Base-by-base conservation (phyloP, 2,329 filamentous ascomycete genomes). In the Fusarium cicatricum region DNA sequence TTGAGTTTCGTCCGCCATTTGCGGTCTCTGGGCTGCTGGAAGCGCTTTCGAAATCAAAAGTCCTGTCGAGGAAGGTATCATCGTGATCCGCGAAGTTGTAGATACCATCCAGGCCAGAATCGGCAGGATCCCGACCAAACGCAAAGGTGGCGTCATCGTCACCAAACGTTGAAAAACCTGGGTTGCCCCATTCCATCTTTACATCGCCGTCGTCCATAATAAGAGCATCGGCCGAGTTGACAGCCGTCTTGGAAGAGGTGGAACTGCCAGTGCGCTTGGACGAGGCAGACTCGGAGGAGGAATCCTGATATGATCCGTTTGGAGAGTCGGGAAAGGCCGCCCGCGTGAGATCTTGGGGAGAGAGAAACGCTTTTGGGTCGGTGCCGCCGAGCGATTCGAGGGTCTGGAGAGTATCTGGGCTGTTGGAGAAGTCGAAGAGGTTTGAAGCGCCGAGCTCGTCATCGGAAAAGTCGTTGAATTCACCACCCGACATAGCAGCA, bases 1-100 rank as follows among this genome's bases (percentile, higher is more conserved):
- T 77, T 49, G 75, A 69, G 10, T 58, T 46, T 31, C 59, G 69
- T 12, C 53, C 57, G 11, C 52, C 60, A 29, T 59, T 66, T 12
- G 66, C 41, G 9, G 73, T 75, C 51, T 77, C 80, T 6, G 85
- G 84, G 56, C 84, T 88, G 62, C 80, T 85, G 2, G 83, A 81
- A 9, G 81, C 81, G 63, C 83, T 85, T 14, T 82, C 80, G 66
- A 88, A 87, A 60, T 85, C 82, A 62, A 86, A 85, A 41, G 78
- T 74, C 39, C 75, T 74, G 46, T 80, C 75, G 75, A 82, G 79
- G 45, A 77, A 77, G 61, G 76, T 75, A 55, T 81, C 79, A 51
- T 73, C 71, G 15, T 71, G 62, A n/a, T 72, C 67, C 26, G 60
- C 55, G 50, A 75, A 74, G 31, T 53, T 64, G 44, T 73, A 75